phyloP scores from a whole-genome alignment of 2,329 filamentous ascomycete genomes.

The Pseudopyricularia javanii region DNA sequence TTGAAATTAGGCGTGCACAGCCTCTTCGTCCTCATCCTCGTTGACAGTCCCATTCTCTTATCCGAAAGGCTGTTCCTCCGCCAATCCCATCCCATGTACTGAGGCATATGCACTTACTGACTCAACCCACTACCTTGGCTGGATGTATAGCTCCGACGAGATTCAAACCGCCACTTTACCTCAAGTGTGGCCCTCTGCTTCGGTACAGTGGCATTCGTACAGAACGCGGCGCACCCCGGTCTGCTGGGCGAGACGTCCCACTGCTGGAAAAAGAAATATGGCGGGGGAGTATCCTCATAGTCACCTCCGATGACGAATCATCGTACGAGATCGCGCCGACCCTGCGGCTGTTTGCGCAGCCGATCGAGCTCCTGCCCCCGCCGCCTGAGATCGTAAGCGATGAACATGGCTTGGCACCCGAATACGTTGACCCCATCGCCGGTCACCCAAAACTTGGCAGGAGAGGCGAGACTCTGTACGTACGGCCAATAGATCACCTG shows the following conservation, averaged over 20 bases:
- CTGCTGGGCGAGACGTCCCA: slow-evolving; percentile 19
- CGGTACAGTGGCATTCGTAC: slow-evolving; percentile 76
- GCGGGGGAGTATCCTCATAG: slow-evolving; percentile 92
- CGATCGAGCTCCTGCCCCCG: slow-evolving; percentile 68
- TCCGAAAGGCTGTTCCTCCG: neutral
- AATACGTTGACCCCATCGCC: slow-evolving; percentile 82
- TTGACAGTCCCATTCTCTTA: neutral
- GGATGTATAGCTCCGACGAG: slow-evolving; percentile 40
- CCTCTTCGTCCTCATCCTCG: neutral
- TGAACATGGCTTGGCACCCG: slow-evolving; percentile 46
- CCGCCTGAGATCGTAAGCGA: slow-evolving; percentile 58
- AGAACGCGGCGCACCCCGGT: slow-evolving; percentile 36
- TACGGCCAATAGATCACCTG: slow-evolving; percentile 78
- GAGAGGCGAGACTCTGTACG: slow-evolving; percentile 75
- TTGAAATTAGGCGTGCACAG: neutral
- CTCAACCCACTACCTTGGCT: neutral
- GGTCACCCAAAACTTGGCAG: slow-evolving; percentile 78
- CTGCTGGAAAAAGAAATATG: slow-evolving; percentile 61
- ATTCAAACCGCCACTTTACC: slow-evolving; percentile 72
- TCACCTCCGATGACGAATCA: slow-evolving; percentile 74
- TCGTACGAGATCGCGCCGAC: slow-evolving; percentile 70
- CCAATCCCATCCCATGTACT: neutral
- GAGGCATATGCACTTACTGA: neutral
- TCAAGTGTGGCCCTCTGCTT: slow-evolving; percentile 83
- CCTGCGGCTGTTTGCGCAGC: slow-evolving; percentile 75